phyloP scores from a whole-genome alignment of 495 filamentous ascomycete species.

The Talaromyces stipitatus region DNA sequence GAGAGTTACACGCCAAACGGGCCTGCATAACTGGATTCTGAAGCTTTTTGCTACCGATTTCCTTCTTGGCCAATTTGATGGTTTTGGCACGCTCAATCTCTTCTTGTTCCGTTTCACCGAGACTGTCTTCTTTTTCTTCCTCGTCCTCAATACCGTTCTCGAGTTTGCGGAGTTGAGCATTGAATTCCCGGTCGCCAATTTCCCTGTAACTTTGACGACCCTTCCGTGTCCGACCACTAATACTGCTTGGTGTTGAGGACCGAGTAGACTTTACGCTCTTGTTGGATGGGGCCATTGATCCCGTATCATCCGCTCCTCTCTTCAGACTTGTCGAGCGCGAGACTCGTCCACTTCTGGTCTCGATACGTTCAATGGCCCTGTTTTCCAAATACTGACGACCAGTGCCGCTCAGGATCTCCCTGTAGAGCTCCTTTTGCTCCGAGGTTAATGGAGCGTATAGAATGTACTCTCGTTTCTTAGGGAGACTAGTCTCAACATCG shows the following conservation, averaged over 20 bases:
- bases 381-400: constrained; percentile 76
- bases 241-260: constrained; percentile 57
- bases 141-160: constrained; percentile 45
- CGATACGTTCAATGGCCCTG: constrained; percentile 65
- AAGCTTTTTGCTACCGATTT: constrained; percentile 86
- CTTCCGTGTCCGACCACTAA: constrained; percentile 35
- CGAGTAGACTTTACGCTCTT: constrained; percentile 71
- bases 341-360: constrained; percentile 23
- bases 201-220: constrained; percentile 61
- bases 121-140: constrained; percentile 38
- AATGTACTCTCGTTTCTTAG: constrained; percentile 93
- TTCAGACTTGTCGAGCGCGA: constrained; percentile 42
- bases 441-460: constrained; percentile 83
- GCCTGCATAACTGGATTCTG: constrained; percentile 94
- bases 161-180: constrained; percentile 58
- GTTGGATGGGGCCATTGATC: constrained; percentile 32
- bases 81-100: constrained; percentile 63
- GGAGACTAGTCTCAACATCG: constrained; percentile 83
- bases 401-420: constrained; percentile 70
- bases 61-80: constrained; percentile 72
- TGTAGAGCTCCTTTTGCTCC: constrained; percentile 85
- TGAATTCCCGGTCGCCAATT: constrained; percentile 68
- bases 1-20: constrained; percentile 83
- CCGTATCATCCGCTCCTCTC: constrained; percentile 41
- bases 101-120: constrained; percentile 44